Evolutionary conservation across 139 green algal species (phyloP), one percentile per base, ranked within the genome.

Genomic region (Chlamydomonas sphaeroides): DNA sequence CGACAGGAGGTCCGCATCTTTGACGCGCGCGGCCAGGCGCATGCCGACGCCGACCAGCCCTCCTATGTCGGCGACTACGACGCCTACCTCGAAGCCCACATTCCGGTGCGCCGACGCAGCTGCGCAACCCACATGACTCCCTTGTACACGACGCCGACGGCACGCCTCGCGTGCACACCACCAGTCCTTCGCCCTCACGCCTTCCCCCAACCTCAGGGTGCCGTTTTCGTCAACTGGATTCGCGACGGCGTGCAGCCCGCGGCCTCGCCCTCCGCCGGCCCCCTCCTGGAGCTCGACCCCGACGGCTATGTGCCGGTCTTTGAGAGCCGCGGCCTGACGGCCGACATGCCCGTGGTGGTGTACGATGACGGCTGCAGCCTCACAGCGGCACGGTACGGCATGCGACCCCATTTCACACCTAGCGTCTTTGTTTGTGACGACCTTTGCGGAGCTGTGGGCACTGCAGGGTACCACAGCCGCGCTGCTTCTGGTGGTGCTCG

Each of bases 161-260:
- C 53, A n/a, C 5, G 15, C 45, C 45, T 51, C 10, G 45, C 45
- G 10, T 51, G 10, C 45, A 51, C 45, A 51, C 14, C n/a, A n/a
- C n/a, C n/a, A 21, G 10, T 21, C 14, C 45, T 51, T 38, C 28
- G 6, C 61, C 1, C n/a, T 11, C 11, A 10, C 21, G n/a, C 30
- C 18, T 45, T 20, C 32, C 32, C 48, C n/a, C 4, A 0, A 39
- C 3, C 23, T 6, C 75, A 82, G 75, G 75, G 75, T 2, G 75
- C 75, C 5, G 75, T 82, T 7, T 82, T 82, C 32, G 62, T 82
- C 32, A 82, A n/a, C 42, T 82, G 75, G 75, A 14, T 72, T 23
- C 32, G 75, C 0, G 75, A 82, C 33, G 75, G 61, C 3, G 75
- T 18, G 57, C 57, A 3, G 57, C 57, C 28, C 8, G 2, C 35